Conservation (phyloP, 2,329 filamentous ascomycete genomes). For the Talaromyces sp. region DNA sequence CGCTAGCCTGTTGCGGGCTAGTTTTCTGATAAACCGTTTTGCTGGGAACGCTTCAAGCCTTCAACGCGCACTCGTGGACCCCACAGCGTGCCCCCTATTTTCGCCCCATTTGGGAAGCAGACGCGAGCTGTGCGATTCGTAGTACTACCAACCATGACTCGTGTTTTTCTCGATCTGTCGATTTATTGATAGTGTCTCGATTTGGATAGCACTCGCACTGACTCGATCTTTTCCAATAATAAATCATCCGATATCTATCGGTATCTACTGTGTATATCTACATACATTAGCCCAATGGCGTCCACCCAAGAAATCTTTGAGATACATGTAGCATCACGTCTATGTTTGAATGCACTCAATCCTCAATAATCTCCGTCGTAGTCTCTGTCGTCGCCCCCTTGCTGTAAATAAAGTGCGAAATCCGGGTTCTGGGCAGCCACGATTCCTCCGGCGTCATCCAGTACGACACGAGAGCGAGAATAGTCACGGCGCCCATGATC, state of each 20-base stretch:
- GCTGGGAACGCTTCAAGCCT: no score
- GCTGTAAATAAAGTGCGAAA: slow-evolving; percentile 38
- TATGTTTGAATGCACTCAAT: neutral
- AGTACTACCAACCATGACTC: no score
- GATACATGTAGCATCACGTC: neutral
- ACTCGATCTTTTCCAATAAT: no score
- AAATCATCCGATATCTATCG: no score
- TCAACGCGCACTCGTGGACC: no score
- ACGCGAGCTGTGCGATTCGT: no score
- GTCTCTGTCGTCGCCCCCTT: slow-evolving; percentile 20
- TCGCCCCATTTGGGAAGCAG: no score
- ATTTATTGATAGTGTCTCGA: no score
- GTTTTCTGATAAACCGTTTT: neutral
- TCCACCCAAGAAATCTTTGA: neutral
- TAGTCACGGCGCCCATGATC: slow-evolving; percentile 46
- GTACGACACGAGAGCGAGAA: slow-evolving; percentile 45
- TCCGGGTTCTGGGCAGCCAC: slow-evolving; percentile 42
- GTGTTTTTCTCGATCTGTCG: no score
- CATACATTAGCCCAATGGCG: neutral
- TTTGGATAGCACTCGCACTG: no score
- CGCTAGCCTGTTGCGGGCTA: neutral
- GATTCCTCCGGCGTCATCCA: slow-evolving; percentile 42
- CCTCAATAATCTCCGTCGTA: slow-evolving; percentile 2
- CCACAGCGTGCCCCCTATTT: neutral
- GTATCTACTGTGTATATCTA: neutral